These are phyloP conservation scores for Corylus heterophylla DNA, from an alignment of 306 rosid species.

Conservation along the genomic window DNA sequence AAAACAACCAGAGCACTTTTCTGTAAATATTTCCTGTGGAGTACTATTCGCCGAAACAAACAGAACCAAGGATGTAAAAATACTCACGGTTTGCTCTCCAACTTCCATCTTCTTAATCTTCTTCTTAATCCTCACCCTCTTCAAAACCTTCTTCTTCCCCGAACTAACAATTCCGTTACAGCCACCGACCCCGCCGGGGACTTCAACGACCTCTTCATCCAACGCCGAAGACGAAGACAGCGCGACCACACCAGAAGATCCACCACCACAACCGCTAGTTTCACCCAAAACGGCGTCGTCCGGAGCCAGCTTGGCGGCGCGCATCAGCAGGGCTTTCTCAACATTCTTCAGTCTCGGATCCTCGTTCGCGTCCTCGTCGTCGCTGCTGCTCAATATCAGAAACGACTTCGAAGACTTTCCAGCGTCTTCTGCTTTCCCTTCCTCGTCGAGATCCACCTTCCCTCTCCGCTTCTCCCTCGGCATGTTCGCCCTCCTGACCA, in stretches of 20 bases:
- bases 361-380: conserved; percentile 75
- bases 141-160: conserved; percentile 20
- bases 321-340: conserved; percentile 55
- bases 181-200: conserved; percentile 2
- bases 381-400: conserved; percentile 31
- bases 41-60: not conserved
- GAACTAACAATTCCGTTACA: conserved; percentile 7
- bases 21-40: not conserved
- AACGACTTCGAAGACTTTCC: conserved; percentile 22
- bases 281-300: conserved; percentile 14
- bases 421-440: conserved; percentile 24
- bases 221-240: conserved; percentile 20
- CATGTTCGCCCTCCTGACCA: conserved; percentile 37
- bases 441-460: conserved; percentile 36
- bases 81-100: conserved; percentile 49
- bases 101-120: conserved; percentile 37
- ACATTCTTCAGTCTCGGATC: conserved; percentile 71
- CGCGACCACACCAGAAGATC: conserved; percentile 3
- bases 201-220: conserved; percentile 6
- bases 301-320: conserved; percentile 35
- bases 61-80: not conserved
- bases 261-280: not conserved
- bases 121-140: conserved; percentile 28
- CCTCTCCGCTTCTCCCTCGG: conserved; percentile 35
- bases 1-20: not conserved